Evolutionary conservation across 331 rosid genomes (phyloP), one percentile per base, ranked within the genome.

Genomic region (Telfairia occidentalis): DNA sequence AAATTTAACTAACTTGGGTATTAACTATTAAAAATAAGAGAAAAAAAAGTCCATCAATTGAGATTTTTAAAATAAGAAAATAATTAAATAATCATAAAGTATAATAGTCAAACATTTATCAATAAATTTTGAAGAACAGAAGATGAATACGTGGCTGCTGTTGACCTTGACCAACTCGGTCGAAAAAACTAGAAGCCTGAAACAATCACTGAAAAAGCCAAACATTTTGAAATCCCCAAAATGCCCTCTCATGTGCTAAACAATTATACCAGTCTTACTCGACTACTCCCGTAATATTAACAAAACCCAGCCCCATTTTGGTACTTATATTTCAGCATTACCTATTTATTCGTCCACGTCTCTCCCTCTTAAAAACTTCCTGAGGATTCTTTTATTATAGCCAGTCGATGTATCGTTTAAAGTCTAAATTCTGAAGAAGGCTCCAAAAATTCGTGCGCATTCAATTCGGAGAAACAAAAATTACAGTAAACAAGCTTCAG

Each of bases 311-410:
- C 85, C 78, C 73, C 2, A 28, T 50, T 26, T 3, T 64, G 61
- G 70, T 73, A 63, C 55, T 61, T 46, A 50, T 26, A 0, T 40
- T 37, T 32, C 54, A 74, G 87, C 83, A 69, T 38, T 85, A 88
- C 89, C 85, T 86, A 90, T 87, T 89, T 90, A 86, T 80, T 83
- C 71, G 29, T 64, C 15, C 9, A 64, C 71, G 49, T 78, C 85
- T 75, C 81, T 38, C 34, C 76, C 50, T 21, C 79, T 19, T 32
- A 24, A 70, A 59, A 57, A 48, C 23, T 73, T 57, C 74, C 77
- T 29, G 58, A 66, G 72, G 57, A 30, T 74, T 58, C 54, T 77
- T 52, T 84, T 7, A 7, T 63, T 75, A 67, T 78, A 60, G 21
- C 81, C 79, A 46, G 53, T 73, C 81, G 71, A 82, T 70, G 73